Conservation (phyloP, 2,329 filamentous ascomycete species). For the Leptographium radiaticola region DNA sequence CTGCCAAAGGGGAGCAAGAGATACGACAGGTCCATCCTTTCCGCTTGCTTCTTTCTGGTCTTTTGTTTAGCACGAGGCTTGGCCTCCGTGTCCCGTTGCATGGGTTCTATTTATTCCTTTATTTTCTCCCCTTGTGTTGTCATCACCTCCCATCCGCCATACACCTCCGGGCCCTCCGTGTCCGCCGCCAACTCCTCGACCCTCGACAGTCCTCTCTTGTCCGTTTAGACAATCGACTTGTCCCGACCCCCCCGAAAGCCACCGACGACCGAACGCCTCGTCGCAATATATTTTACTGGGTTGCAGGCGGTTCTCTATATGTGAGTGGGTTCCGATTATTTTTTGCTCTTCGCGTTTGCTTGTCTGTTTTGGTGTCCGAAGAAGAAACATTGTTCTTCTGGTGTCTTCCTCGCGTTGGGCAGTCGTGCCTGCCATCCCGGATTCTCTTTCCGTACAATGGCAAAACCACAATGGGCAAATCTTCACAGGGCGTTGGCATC, state of each 20-base stretch:
- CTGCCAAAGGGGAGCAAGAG: not conserved
- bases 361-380: not conserved
- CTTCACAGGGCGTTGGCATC: not conserved
- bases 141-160: not conserved
- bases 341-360: not conserved
- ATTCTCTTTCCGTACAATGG: not conserved
- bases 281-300: too few relatives aligned
- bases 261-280: too few relatives aligned
- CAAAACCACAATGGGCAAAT: not conserved
- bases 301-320: not conserved
- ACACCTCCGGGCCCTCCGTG: too few relatives aligned
- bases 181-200: not conserved
- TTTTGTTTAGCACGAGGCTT: not conserved
- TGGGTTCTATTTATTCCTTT: not conserved
- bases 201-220: not conserved
- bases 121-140: not conserved
- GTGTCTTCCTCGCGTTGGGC: not conserved
- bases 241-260: too few relatives aligned
- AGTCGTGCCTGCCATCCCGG: too few relatives aligned
- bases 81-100: not conserved
- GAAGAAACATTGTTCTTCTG: not conserved
- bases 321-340: not conserved
- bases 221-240: not conserved
- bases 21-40: too few relatives aligned
- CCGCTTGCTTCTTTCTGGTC: too few relatives aligned